A percentile compares a stretch with the other conserved stretches of the same genome.
Conservation (phyloP, 2,329 filamentous ascomycete genomes). For the Epicoccum nigrum region DNA sequence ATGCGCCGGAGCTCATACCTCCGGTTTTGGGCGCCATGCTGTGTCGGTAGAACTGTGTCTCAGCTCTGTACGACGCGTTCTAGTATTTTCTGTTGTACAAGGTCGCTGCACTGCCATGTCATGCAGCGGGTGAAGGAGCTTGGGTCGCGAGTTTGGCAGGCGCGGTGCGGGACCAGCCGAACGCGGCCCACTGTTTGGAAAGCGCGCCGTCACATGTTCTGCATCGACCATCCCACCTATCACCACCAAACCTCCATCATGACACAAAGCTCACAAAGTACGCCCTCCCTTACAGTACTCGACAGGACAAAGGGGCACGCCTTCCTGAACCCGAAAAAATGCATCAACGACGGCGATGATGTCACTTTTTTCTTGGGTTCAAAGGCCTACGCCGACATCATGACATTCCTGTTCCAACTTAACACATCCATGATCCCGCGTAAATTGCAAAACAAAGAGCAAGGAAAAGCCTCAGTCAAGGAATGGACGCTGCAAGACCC, state of each 20-base stretch:
- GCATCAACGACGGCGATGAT: constrained; percentile 84
- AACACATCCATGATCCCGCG: constrained; percentile 84
- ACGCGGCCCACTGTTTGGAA: constrained; percentile 2
- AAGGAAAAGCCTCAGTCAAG: constrained; percentile 51
- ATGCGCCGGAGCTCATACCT: neutral
- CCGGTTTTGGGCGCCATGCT: neutral
- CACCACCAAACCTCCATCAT: constrained; percentile 21
- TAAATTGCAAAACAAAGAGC: constrained; percentile 51
- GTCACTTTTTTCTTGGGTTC: constrained; percentile 80
- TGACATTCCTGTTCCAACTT: constrained; percentile 85
- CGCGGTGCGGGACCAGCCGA: constrained; percentile 10
- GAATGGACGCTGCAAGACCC: constrained; percentile 58
- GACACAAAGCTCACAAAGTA: constrained; percentile 23
- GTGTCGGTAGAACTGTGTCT: neutral
- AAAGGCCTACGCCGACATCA: constrained; percentile 84
- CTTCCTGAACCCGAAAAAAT: constrained; percentile 75
- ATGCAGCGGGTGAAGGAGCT: constrained; percentile 13
- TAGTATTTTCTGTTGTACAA: neutral
- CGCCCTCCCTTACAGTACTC: constrained; percentile 32
- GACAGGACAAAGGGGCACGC: constrained; percentile 27
- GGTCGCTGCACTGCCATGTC: neutral
- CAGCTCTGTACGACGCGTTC: too few relatives aligned
- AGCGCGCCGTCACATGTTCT: constrained; percentile 33
- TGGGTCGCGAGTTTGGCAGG: neutral
- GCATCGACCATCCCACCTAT: constrained; percentile 8